These are phyloP conservation scores for Monilinia laxa DNA, from an alignment of 2,329 filamentous ascomycete species.

Conservation along the genomic window DNA sequence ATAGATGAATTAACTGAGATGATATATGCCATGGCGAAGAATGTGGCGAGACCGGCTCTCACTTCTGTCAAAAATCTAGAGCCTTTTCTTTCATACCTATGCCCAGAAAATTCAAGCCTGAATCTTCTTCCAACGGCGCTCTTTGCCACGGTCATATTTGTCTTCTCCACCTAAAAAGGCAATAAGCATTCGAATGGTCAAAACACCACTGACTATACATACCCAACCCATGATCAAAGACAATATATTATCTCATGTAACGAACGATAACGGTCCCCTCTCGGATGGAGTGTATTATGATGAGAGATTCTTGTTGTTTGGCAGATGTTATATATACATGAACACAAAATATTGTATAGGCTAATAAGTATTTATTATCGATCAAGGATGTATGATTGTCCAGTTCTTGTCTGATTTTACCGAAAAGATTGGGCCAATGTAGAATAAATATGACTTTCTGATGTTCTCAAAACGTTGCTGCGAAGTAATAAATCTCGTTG, in stretches of 20 bases:
- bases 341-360: too few species aligned
- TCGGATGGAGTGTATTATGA: not conserved
- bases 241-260: constrained; percentile 5
- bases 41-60: constrained; percentile 75
- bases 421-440: constrained; percentile 60
- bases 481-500: not conserved
- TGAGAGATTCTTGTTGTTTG: constrained; percentile 6
- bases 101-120: constrained; percentile 76
- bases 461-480: not conserved
- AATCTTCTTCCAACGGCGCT: constrained; percentile 72
- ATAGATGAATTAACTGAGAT: constrained; percentile 61
- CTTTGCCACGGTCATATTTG: constrained; percentile 53
- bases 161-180: constrained; percentile 55
- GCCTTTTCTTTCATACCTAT: constrained; percentile 56
- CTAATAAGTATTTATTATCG: constrained; percentile 1
- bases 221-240: constrained; percentile 38
- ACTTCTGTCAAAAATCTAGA: constrained; percentile 81
- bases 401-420: constrained; percentile 20
- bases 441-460: not conserved
- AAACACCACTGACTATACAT: constrained; percentile 24
- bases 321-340: constrained; percentile 16
- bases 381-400: constrained; percentile 8
- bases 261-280: not conserved
- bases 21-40: constrained; percentile 70
- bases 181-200: constrained; percentile 35